Conservation (phyloP, 73 alveolate genomes). For the Paramecium sonneborni region DNA sequence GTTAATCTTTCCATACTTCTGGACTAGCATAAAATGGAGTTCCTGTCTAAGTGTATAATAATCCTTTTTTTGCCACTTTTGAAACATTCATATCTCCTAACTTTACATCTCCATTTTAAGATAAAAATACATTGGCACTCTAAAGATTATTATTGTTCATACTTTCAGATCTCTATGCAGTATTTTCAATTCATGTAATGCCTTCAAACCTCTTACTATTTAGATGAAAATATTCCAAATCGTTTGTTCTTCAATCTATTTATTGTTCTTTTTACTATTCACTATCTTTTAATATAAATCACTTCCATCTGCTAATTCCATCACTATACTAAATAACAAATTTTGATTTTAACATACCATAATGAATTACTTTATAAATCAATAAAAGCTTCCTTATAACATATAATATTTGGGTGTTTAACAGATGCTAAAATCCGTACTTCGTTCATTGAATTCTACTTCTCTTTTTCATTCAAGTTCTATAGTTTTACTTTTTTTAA, state of each 20-base stretch:
- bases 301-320: slow-evolving; percentile 89
- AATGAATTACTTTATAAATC: slow-evolving; percentile 72
- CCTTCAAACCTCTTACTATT: slow-evolving; percentile 70
- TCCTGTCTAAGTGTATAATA: slow-evolving; percentile 81
- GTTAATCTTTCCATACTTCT: slow-evolving; percentile 74
- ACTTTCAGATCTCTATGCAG: slow-evolving; percentile 83
- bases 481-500: slow-evolving; percentile 76
- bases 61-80: slow-evolving; percentile 80
- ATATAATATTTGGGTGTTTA: slow-evolving; percentile 75
- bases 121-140: slow-evolving; percentile 82
- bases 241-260: slow-evolving; percentile 67
- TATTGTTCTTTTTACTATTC: slow-evolving; percentile 59
- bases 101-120: slow-evolving; percentile 78
- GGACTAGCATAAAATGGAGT: slow-evolving; percentile 72
- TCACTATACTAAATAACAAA: slow-evolving; percentile 72
- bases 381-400: slow-evolving; percentile 81
- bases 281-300: slow-evolving; percentile 76
- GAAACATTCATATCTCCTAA: slow-evolving; percentile 89
- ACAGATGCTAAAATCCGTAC: slow-evolving; percentile 86
- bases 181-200: slow-evolving; percentile 67
- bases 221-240: slow-evolving; percentile 82
- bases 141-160: slow-evolving; percentile 4
- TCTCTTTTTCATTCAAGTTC: slow-evolving; percentile 81
- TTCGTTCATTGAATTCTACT: slow-evolving; percentile 85
- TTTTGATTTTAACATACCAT: slow-evolving; percentile 61